These are phyloP conservation scores for Fomitopsis serialis DNA, from an alignment of 768 basidiomycete species.

Conservation along the genomic window DNA sequence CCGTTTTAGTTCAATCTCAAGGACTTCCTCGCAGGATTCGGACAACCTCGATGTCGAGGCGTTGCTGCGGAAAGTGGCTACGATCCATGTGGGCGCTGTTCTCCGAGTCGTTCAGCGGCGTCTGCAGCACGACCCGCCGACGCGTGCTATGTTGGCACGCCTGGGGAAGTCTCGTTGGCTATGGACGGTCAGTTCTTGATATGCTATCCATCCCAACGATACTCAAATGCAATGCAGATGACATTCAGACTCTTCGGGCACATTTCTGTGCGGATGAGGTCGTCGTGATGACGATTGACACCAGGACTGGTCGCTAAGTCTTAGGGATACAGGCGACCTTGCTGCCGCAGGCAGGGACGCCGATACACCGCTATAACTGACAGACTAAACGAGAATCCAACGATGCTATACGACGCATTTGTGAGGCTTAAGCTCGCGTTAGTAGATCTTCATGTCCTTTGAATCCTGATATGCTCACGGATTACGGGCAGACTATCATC, in stretches of 20 bases:
- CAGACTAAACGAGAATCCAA: conserved; percentile 66
- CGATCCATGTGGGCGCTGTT: conserved; percentile 60
- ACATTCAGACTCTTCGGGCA: conserved; percentile 53
- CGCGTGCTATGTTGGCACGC: conserved; percentile 49
- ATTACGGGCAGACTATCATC: conserved; percentile 61
- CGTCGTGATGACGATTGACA: conserved; percentile 72
- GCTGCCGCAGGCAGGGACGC: conserved; percentile 66
- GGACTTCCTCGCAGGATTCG: conserved; percentile 44
- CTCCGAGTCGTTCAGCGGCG: conserved; percentile 50
- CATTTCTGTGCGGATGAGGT: conserved; percentile 74
- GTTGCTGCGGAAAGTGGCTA: conserved; percentile 56
- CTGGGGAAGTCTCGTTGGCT: conserved; percentile 52
- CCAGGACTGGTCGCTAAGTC: conserved; percentile 74
- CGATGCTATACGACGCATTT: conserved; percentile 49
- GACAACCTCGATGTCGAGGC: conserved; percentile 70
- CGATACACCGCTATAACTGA: conserved; percentile 55
- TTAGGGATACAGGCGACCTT: conserved; percentile 79
- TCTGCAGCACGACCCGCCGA: conserved; percentile 45
- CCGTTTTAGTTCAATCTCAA: background rate
- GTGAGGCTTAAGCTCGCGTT: conserved; percentile 59
- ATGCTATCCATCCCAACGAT: conserved; percentile 1
- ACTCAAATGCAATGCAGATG: conserved; percentile 32
- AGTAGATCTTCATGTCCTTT: conserved; percentile 18
- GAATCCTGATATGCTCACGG: background rate
- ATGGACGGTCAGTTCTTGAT: conserved; percentile 42